Percentiles rank a stretch among this genome's conserved stretches.
phyloP scores from a whole-genome alignment of 306 rosid genomes.

The Vigna unguiculata region DNA sequence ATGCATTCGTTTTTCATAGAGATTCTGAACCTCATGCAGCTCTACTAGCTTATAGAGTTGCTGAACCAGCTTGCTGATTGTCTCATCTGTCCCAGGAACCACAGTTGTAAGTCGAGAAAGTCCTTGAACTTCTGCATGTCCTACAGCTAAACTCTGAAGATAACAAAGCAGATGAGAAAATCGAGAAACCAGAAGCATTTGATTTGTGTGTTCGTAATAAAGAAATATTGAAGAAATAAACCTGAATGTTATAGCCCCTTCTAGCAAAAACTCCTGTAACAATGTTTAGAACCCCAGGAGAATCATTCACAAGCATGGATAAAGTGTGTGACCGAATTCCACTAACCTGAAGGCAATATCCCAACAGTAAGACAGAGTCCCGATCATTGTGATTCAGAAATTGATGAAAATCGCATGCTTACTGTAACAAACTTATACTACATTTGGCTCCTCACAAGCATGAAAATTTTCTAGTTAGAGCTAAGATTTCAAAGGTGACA shows the following conservation, averaged over 20 bases:
- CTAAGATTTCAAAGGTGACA: constrained; percentile 15
- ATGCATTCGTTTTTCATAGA: constrained; percentile 38
- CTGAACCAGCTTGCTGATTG: constrained; percentile 76
- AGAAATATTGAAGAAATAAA: constrained; percentile 35
- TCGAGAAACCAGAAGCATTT: constrained; percentile 16
- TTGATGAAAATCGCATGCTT: constrained; percentile 40
- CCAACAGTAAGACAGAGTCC: constrained; percentile 38
- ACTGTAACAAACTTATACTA: constrained; percentile 17
- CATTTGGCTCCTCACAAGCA: constrained; percentile 32
- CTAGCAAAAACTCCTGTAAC: constrained; percentile 86
- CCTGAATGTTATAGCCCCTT: constrained; percentile 95
- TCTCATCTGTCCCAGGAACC: constrained; percentile 89
- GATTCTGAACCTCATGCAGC: constrained; percentile 68
- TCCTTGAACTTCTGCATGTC: constrained; percentile 86
- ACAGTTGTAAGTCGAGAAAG: constrained; percentile 86
- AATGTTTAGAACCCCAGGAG: constrained; percentile 81
- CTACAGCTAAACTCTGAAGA: constrained; percentile 88
- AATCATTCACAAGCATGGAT: constrained; percentile 79
- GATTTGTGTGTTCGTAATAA: constrained; percentile 3
- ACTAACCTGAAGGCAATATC: constrained; percentile 63
- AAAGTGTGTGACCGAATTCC: constrained; percentile 85
- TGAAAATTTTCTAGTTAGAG: constrained; percentile 24
- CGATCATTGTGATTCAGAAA: constrained; percentile 34
- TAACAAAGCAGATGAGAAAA: constrained; percentile 37
- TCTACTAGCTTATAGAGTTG: constrained; percentile 81